Conservation (phyloP, 2,329 filamentous ascomycete species). For the Ophiostoma perfectum region DNA sequence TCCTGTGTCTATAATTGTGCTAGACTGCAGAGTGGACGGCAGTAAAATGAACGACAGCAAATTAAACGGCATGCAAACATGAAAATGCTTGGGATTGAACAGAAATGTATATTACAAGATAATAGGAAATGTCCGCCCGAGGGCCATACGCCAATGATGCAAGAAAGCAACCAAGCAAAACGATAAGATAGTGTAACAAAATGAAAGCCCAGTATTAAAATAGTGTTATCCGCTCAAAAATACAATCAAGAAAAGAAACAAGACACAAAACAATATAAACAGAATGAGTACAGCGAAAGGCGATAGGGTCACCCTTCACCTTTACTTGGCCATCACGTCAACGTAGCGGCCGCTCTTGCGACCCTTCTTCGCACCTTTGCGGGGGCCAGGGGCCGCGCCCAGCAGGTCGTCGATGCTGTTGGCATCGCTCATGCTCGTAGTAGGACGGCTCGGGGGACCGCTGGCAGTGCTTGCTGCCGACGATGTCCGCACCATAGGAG, state of each 20-base stretch:
- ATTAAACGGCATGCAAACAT: background rate
- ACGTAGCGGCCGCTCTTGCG: constrained; percentile 87
- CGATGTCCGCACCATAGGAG: constrained; percentile 37
- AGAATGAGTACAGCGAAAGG: background rate
- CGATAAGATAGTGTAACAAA: background rate
- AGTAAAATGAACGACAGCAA: too few relatives aligned
- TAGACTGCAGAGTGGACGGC: too few relatives aligned
- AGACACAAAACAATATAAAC: background rate
- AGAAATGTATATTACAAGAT: background rate
- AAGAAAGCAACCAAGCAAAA: background rate
- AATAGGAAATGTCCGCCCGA: background rate
- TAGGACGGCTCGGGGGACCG: constrained; percentile 61
- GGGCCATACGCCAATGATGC: background rate
- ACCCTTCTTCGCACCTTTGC: constrained; percentile 63
- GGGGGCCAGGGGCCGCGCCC: constrained; percentile 62
- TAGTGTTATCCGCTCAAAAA: constrained; percentile 8
- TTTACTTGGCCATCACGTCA: constrained; percentile 81
- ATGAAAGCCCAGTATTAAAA: constrained; percentile 10
- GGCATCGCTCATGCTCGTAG: constrained; percentile 82
- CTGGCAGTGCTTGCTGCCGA: constrained; percentile 42
- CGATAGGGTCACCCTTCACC: background rate
- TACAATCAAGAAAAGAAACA: constrained; percentile 2
- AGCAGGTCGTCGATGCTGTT: constrained; percentile 92
- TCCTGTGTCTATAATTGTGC: too few relatives aligned
- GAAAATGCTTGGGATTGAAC: background rate